Conservation (phyloP, 2,329 filamentous ascomycete species). For the Pyrenophora teres region DNA sequence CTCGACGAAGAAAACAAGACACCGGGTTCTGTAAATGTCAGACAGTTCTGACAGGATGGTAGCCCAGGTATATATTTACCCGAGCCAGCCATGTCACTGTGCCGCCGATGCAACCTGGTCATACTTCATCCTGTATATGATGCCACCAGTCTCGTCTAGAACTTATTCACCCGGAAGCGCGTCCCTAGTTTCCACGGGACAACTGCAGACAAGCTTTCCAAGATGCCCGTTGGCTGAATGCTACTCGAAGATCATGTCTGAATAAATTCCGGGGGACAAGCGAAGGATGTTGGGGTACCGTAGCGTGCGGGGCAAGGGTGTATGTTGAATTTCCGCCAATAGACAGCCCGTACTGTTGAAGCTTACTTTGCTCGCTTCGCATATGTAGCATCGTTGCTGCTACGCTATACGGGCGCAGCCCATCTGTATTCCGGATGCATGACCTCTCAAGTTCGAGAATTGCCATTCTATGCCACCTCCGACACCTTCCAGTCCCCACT, state of each 20-base stretch:
- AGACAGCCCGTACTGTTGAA: background rate
- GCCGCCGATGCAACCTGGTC: conserved; percentile 17
- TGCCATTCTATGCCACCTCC: conserved; percentile 28
- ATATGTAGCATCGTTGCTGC: conserved; percentile 2
- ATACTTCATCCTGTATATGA: background rate
- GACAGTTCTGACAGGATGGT: too few relatives aligned
- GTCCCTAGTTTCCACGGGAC: conserved; percentile 31
- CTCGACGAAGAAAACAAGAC: background rate
- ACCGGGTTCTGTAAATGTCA: too few relatives aligned
- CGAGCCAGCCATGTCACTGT: conserved; percentile 5
- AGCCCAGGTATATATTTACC: conserved; percentile 15
- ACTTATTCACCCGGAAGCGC: conserved; percentile 25
- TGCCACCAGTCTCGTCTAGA: conserved; percentile 9
- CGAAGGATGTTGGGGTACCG: conserved; percentile 24
- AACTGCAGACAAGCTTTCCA: background rate
- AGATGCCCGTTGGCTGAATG: conserved; percentile 4
- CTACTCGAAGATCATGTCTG: conserved; percentile 16
- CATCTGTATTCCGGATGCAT: background rate
- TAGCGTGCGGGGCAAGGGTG: conserved; percentile 23
- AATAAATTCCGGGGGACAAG: conserved; percentile 20
- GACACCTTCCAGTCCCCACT: conserved; percentile 45
- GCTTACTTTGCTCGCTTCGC: conserved; percentile 4
- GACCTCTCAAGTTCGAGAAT: background rate
- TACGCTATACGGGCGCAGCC: background rate
- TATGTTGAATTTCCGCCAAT: conserved; percentile 33